Conservation (phyloP, 192 early-diverging fungal genomes). For the Coemansia sp. region DNA sequence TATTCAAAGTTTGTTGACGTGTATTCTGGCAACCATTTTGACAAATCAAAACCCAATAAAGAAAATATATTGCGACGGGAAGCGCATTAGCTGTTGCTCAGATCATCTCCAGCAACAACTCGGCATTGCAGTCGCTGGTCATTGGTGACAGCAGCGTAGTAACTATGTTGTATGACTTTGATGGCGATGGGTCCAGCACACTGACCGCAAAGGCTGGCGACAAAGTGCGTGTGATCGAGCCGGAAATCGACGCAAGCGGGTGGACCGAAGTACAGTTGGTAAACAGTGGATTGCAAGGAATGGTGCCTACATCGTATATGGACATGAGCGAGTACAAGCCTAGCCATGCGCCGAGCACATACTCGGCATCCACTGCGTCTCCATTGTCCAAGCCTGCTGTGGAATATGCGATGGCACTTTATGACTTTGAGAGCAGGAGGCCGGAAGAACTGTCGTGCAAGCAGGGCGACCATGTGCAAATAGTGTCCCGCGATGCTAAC, state of each 20-base stretch:
- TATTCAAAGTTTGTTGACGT: too few species aligned
- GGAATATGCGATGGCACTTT: conserved; percentile 22
- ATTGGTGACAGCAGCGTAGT: background rate
- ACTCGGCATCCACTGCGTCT: background rate
- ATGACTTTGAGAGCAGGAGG: conserved; percentile 30
- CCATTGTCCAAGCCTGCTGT: background rate
- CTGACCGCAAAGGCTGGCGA: conserved; percentile 33
- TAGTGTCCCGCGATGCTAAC: conserved; percentile 26
- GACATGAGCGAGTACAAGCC: conserved; percentile 16
- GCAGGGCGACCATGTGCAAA: conserved; percentile 29
- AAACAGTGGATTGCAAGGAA: conserved; percentile 22
- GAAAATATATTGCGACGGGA: conserved; percentile 2
- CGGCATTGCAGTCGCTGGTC: background rate
- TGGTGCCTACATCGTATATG: conserved; percentile 44
- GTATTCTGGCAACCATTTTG: too few species aligned
- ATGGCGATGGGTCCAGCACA: conserved; percentile 31
- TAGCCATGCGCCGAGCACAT: background rate
- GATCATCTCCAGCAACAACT: background rate
- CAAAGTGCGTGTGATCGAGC: conserved; percentile 20
- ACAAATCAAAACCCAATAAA: too few species aligned
- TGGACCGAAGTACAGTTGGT: conserved; percentile 24
- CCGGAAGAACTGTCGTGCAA: conserved; percentile 29
- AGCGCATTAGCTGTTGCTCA: conserved; percentile 1
- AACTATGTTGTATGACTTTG: conserved; percentile 37
- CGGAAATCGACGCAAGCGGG: conserved; percentile 32